Evolutionary conservation across 2,329 filamentous ascomycete genomes (phyloP), one percentile per base, ranked within the genome.

Genomic region (Ophiobolus disseminans): DNA sequence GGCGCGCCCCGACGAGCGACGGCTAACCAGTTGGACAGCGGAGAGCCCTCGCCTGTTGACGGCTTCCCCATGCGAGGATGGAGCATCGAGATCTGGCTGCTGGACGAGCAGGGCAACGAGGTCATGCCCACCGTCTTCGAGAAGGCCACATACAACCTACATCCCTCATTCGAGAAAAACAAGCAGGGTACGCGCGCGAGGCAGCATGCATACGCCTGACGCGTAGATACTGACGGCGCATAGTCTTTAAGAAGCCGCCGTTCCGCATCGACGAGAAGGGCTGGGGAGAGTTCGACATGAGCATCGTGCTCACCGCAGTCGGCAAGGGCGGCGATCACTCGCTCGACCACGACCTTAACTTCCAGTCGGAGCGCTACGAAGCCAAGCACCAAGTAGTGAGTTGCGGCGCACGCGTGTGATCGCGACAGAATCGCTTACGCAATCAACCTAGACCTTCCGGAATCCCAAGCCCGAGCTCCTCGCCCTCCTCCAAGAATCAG

Each of bases 201-300:
- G 10, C 10, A 30, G 7, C 11, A 17, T 32, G 11, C n/a, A 7
- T 21, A 8, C 25, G 20, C 8, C n/a, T 39, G 9, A 32, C 5
- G 23, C 19, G 16, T n/a, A 14, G 30, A 25, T 34, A 10, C 46
- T 58, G 26, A 53, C 23, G 36, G 20, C 7, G 20, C 13, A 36
- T 41, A 71, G 68, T 85, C 19, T 88, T 96, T 78, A 87, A 86
- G 69, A 87, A 89, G 58, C 85, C 91, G 0, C 94, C 94, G 0
- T 99, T 97, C 78, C 83, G 82, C 58, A 96, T 96, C 75, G 81
- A 86, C 57, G 96, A 99, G 75, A 90, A 97, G 76, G 94, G 94
- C 62, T 99, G 94, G 94, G 94, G 94, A 68, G 94, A 97, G 77
- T 99, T 99, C 73, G 94, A 97, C 72, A 93, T 99, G 86, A 82